A percentile compares a stretch with the other conserved stretches of the same genome.
phyloP scores from a whole-genome alignment of 2,329 filamentous ascomycete genomes.

The Fusarium citri region DNA sequence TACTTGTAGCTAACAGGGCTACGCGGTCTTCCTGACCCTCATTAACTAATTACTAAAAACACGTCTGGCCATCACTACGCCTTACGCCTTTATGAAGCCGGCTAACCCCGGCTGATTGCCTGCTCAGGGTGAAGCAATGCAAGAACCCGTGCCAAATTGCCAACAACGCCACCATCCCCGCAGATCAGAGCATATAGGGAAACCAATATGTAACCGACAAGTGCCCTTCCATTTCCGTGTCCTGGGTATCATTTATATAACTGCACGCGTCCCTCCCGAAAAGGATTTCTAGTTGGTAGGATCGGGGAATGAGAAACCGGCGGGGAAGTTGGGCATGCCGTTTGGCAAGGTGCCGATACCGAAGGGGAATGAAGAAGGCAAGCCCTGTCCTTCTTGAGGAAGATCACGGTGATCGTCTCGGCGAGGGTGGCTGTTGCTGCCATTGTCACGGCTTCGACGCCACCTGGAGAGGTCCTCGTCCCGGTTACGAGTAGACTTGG shows the following conservation, averaged over 20 bases:
- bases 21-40: slow-evolving; percentile 7
- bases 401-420: slow-evolving; percentile 40
- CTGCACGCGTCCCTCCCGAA: slow-evolving; percentile 12
- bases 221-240: slow-evolving; percentile 30
- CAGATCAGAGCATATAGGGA: slow-evolving; percentile 16
- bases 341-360: slow-evolving; percentile 56
- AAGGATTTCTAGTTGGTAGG: slow-evolving; percentile 40
- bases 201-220: slow-evolving; percentile 32
- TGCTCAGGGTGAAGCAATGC: slow-evolving; percentile 19
- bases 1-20: slow-evolving; percentile 15
- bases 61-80: background rate
- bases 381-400: slow-evolving; percentile 42
- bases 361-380: slow-evolving; percentile 52
- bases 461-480: slow-evolving; percentile 52
- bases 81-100: slow-evolving; percentile 9
- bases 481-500: slow-evolving; percentile 68
- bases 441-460: slow-evolving; percentile 50
- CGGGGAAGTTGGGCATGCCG: slow-evolving; percentile 57
- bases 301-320: slow-evolving; percentile 55
- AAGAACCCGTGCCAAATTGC: slow-evolving; percentile 18
- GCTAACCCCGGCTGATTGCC: slow-evolving; percentile 8
- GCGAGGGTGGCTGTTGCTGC: slow-evolving; percentile 39
- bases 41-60: slow-evolving; percentile 6
- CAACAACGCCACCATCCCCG: slow-evolving; percentile 29
- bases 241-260: slow-evolving; percentile 37